phyloP scores from a whole-genome alignment of 768 basidiomycete species.

The Flagelloscypha sp. region DNA sequence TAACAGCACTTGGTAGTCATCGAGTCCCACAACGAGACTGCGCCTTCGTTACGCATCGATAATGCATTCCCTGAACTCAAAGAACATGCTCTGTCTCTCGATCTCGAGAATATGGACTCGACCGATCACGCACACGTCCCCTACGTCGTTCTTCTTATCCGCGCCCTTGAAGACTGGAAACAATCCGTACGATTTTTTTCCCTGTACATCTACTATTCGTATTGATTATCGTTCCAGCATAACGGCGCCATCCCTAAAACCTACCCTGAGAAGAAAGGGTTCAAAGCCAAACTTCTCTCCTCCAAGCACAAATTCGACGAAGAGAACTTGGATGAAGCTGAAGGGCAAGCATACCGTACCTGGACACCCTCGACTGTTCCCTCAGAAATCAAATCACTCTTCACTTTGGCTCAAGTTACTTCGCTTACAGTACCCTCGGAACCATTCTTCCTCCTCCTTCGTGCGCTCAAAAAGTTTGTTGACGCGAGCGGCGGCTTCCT shows the following conservation, averaged over 20 bases:
- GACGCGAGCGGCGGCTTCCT: constrained; percentile 51
- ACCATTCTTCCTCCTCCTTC: constrained; percentile 73
- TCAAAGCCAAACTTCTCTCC: constrained; percentile 57
- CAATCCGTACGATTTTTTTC: constrained; percentile 39
- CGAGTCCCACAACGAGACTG: constrained; percentile 75
- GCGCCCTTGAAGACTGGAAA: constrained; percentile 79
- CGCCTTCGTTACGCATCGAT: constrained; percentile 76
- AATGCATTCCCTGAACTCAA: constrained; percentile 79
- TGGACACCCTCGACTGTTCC: constrained; percentile 62
- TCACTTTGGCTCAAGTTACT: constrained; percentile 49
- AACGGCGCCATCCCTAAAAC: constrained; percentile 52
- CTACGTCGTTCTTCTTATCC: constrained; percentile 82
- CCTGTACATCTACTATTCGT: background rate
- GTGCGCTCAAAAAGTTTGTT: constrained; percentile 62
- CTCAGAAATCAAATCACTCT: constrained; percentile 53
- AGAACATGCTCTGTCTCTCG: constrained; percentile 60
- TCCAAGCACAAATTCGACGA: constrained; percentile 77
- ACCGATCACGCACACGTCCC: constrained; percentile 89
- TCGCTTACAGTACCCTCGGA: too few relatives aligned
- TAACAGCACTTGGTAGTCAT: too few relatives aligned
- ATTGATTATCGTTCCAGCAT: constrained; percentile 39
- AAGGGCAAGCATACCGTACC: constrained; percentile 76
- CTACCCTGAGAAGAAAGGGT: constrained; percentile 61
- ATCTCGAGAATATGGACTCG: constrained; percentile 74
- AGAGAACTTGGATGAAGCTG: constrained; percentile 96